Percentiles rank a stretch among this genome's conserved stretches.
These are phyloP conservation scores for Phytophthora fragariae DNA, from an alignment of 352 stramenopile genomes.

Conservation along the genomic window DNA sequence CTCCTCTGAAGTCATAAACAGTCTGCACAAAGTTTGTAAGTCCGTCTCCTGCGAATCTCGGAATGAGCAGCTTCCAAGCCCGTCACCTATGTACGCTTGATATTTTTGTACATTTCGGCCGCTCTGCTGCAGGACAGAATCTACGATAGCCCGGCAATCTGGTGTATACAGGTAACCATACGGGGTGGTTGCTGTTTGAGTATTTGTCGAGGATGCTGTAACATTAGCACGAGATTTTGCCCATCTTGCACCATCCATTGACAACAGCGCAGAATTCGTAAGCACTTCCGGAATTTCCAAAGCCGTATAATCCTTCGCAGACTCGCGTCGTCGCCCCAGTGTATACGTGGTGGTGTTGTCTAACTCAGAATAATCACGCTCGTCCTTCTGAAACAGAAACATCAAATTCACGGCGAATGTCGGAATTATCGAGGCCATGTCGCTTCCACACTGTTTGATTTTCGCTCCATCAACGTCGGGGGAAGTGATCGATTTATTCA, in stretches of 20 bases:
- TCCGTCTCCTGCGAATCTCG: slow-evolving; percentile 46
- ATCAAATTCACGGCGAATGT: slow-evolving; percentile 44
- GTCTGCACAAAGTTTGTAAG: slow-evolving; percentile 37
- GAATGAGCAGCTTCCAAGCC: slow-evolving; percentile 36
- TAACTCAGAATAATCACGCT: slow-evolving; percentile 34
- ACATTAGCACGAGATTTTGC: slow-evolving; percentile 26
- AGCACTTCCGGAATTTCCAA: slow-evolving; percentile 35
- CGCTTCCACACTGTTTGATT: slow-evolving; percentile 30
- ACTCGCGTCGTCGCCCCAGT: slow-evolving; percentile 26
- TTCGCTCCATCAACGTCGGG: slow-evolving; percentile 21
- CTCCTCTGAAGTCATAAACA: slow-evolving; percentile 32
- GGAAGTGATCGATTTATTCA: slow-evolving; percentile 34
- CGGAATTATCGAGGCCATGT: slow-evolving; percentile 27
- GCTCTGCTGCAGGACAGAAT: slow-evolving; percentile 22
- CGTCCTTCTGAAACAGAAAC: slow-evolving; percentile 42
- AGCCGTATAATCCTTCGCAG: slow-evolving; percentile 18
- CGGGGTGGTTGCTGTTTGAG: slow-evolving; percentile 25
- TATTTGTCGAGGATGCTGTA: neutral
- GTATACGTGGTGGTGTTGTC: slow-evolving; percentile 45
- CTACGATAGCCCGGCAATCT: slow-evolving; percentile 36
- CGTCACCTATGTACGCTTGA: slow-evolving; percentile 44
- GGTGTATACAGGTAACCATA: slow-evolving; percentile 49
- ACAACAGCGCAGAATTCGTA: slow-evolving; percentile 17
- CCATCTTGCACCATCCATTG: slow-evolving; percentile 40
- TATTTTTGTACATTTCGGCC: slow-evolving; percentile 48